Evolutionary conservation across 2,329 filamentous ascomycete species (phyloP).

Genomic region (Penicillium janthinellum): DNA sequence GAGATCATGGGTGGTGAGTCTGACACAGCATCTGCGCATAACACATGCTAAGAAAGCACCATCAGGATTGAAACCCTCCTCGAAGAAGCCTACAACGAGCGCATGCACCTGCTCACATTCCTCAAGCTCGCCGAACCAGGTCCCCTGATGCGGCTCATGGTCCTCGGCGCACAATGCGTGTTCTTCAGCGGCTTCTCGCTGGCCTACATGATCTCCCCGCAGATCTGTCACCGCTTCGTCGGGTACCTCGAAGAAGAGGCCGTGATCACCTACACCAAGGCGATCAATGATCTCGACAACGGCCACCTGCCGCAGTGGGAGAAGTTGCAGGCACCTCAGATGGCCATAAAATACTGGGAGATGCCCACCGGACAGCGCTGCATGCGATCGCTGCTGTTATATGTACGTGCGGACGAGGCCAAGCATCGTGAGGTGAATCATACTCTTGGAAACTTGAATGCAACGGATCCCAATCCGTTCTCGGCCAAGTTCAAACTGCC

Average conservation of each 20-base stretch:
- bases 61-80: conserved; percentile 83
- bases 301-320: conserved; percentile 82
- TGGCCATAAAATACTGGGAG: conserved; percentile 89
- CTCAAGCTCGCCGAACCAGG: conserved; percentile 87
- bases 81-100: conserved; percentile 88
- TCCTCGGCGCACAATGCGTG: conserved; percentile 88
- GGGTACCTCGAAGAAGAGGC: conserved; percentile 98
- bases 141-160: conserved; percentile 88
- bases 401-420: conserved; percentile 84
- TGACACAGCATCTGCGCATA: not conserved
- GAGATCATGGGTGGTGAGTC: conserved; percentile 80
- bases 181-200: conserved; percentile 96
- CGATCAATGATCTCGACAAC: conserved; percentile 80
- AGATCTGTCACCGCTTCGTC: conserved; percentile 91
- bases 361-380: conserved; percentile 82
- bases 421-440: conserved; percentile 95
- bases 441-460: conserved; percentile 84
- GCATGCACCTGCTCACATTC: conserved; percentile 91
- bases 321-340: conserved; percentile 77
- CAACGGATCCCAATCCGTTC: conserved; percentile 82
- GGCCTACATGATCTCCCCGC: conserved; percentile 81
- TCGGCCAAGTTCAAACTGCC: not conserved
- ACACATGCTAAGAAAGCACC: not conserved
- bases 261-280: conserved; percentile 89
- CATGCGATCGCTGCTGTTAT: conserved; percentile 84